phyloP scores from a whole-genome alignment of 192 early-diverging fungal species.

The Coemansia sp. region DNA sequence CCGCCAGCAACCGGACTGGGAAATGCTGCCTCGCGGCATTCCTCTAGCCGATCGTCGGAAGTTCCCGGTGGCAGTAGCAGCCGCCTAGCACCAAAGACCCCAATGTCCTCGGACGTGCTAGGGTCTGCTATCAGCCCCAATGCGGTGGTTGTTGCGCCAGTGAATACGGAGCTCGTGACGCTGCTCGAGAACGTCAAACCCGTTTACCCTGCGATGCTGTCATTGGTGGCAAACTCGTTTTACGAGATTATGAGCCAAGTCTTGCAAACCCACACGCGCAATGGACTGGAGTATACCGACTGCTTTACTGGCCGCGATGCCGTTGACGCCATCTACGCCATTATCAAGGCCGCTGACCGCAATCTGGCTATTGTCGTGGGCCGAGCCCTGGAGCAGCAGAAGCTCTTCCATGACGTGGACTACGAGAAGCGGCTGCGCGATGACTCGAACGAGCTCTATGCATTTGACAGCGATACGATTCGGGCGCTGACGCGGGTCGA shows the following conservation, averaged over 20 bases:
- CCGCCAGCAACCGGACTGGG: neutral
- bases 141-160: conserved; percentile 8
- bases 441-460: conserved; percentile 76
- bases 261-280: conserved; percentile 65
- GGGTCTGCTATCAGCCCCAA: neutral
- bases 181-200: conserved; percentile 50
- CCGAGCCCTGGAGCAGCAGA: conserved; percentile 84
- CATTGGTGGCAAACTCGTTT: conserved; percentile 67
- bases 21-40: neutral
- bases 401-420: conserved; percentile 88
- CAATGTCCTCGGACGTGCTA: neutral
- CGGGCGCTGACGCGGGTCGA: conserved; percentile 18
- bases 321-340: conserved; percentile 77
- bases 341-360: conserved; percentile 82
- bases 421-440: conserved; percentile 88
- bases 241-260: conserved; percentile 55
- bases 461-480: conserved; percentile 60
- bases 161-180: conserved; percentile 33
- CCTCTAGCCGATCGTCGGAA: neutral
- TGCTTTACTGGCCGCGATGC: conserved; percentile 87
- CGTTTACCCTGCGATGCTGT: conserved; percentile 74
- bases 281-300: conserved; percentile 77
- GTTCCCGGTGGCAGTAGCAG: neutral
- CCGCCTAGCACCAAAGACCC: neutral
- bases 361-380: conserved; percentile 86